Evolutionary conservation across 148 eudicot genomes (phyloP), one percentile per base, ranked within the genome.

Genomic region (Simmondsia chinensis): DNA sequence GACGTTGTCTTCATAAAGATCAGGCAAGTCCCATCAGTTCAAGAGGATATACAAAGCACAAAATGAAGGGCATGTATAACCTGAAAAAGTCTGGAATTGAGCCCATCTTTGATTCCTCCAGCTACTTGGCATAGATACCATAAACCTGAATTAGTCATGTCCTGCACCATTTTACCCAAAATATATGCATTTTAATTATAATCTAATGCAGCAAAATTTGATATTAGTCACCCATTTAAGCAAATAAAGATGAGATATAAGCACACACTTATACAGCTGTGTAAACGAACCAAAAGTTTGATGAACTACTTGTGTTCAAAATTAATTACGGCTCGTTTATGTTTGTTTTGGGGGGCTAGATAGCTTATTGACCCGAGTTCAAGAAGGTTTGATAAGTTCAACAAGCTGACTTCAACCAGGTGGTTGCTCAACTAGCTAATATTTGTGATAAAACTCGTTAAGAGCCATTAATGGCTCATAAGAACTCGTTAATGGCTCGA

Each of bases 51-150:
- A 26, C 25, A 24, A 5, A 9, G 19, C 9, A 26, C 35, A 18
- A 34, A 52, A 30, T 15, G 13, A 20, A 12, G 13, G 36, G 9
- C 48, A 12, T 19, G 20, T 32, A 70, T 48, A 12, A 75, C 96
- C 94, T 74, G 67, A 33, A 75, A 44, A 56, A 51, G 21, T 46
- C 63, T 70, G 50, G 71, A 43, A 68, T 40, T 68, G 42, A 59
- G 51, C 32, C 78, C 94, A 55, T 73, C 79, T 54, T 70, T 74
- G 43, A 83, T 56, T 56, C 74, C 86, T 31, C 66, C 83, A 9
- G 94, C 87, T 44, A 68, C 67, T 77, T 83, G 83, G 68, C 94
- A 83, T 30, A 88, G 69, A 71, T 83, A 80, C 75, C 67, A 71
- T 59, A 88, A 70, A 31, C 89, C 94, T 34, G 94, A 65, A 69